These are phyloP conservation scores for Juncus effusus DNA, from an alignment of 176 grass and related monocot genomes.

Conservation along the genomic window DNA sequence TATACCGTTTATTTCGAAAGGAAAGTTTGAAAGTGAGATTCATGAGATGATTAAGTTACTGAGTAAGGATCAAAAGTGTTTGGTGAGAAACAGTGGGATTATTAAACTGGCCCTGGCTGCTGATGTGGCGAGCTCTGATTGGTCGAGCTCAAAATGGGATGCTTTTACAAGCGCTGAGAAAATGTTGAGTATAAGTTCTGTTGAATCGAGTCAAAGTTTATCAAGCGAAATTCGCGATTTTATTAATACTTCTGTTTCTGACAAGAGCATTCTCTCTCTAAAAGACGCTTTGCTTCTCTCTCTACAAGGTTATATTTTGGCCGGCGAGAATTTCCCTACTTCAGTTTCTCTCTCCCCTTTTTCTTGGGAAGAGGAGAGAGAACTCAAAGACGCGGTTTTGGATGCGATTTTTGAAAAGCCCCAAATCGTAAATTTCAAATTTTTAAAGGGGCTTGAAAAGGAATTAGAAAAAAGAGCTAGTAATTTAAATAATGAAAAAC, in stretches of 20 bases:
- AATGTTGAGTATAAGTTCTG: slow-evolving; percentile 79
- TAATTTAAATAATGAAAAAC: slow-evolving; percentile 40
- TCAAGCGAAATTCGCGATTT: slow-evolving; percentile 95
- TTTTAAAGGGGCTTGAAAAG: slow-evolving; percentile 67
- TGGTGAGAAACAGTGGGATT: slow-evolving; percentile 66
- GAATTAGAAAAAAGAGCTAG: slow-evolving; percentile 62
- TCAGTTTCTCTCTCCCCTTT: slow-evolving; percentile 73
- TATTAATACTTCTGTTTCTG: slow-evolving; percentile 81
- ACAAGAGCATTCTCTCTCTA: slow-evolving; percentile 65
- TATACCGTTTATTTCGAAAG: slow-evolving; percentile 49
- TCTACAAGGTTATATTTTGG: slow-evolving; percentile 83
- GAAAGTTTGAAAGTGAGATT: slow-evolving; percentile 68
- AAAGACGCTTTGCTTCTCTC: slow-evolving; percentile 85
- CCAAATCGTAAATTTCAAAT: slow-evolving; percentile 60
- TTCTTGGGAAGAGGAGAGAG: slow-evolving; percentile 95
- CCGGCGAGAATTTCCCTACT: slow-evolving; percentile 88
- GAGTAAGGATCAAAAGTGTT: slow-evolving; percentile 51
- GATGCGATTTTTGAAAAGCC: slow-evolving; percentile 79
- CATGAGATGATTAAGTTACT: slow-evolving; percentile 58
- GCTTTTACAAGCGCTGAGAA: slow-evolving; percentile 88
- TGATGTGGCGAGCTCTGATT: slow-evolving; percentile 62
- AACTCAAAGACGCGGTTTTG: slow-evolving; percentile 84
- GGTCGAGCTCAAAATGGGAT: slow-evolving; percentile 70
- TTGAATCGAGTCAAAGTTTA: slow-evolving; percentile 82
- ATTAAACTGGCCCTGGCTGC: slow-evolving; percentile 72